Conservation (phyloP, 106 monocot genomes). For the Iris macrosiphon region DNA sequence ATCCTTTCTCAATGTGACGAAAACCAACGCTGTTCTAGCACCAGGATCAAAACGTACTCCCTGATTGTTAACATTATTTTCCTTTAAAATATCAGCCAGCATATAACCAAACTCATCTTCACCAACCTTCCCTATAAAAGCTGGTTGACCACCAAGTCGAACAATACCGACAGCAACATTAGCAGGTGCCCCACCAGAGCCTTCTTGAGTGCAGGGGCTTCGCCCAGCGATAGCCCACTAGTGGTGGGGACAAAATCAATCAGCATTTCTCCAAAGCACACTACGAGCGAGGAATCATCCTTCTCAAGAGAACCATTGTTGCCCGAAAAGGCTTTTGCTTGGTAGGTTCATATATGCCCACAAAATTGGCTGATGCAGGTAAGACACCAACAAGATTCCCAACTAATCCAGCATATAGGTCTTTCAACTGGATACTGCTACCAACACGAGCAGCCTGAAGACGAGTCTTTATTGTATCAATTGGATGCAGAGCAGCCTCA, state of each 20-base stretch:
- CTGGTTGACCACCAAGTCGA: slow-evolving; percentile 88
- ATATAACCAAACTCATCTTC: slow-evolving; percentile 98
- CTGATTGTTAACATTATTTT: slow-evolving; percentile 82
- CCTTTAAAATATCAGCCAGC: slow-evolving; percentile 81
- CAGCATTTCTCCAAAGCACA: slow-evolving; percentile 86
- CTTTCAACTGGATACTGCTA: slow-evolving; percentile 73
- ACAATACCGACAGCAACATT: slow-evolving; percentile 95
- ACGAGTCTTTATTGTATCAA: slow-evolving; percentile 97
- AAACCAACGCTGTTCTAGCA: slow-evolving; percentile 94
- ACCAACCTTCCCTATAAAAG: slow-evolving; percentile 97
- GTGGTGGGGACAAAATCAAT: slow-evolving; percentile 87
- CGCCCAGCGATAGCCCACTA: slow-evolving; percentile 67
- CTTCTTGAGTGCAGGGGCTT: slow-evolving; percentile 92
- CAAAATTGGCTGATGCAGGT: slow-evolving; percentile 93
- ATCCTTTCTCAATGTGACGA: slow-evolving; percentile 84
- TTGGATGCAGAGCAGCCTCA: slow-evolving; percentile 87
- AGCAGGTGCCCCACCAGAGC: slow-evolving; percentile 94
- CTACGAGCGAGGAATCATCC: slow-evolving; percentile 34
- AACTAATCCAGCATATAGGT: slow-evolving; percentile 86
- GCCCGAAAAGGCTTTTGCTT: slow-evolving; percentile 41
- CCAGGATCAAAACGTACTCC: slow-evolving; percentile 90
- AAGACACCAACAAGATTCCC: slow-evolving; percentile 96
- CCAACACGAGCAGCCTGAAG: slow-evolving; percentile 95
- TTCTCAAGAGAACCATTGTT: slow-evolving; percentile 10
- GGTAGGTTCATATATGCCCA: slow-evolving; percentile 91